Evolutionary conservation across 768 basidiomycete species (phyloP).

Genomic region (Gymnopilus junonius): DNA sequence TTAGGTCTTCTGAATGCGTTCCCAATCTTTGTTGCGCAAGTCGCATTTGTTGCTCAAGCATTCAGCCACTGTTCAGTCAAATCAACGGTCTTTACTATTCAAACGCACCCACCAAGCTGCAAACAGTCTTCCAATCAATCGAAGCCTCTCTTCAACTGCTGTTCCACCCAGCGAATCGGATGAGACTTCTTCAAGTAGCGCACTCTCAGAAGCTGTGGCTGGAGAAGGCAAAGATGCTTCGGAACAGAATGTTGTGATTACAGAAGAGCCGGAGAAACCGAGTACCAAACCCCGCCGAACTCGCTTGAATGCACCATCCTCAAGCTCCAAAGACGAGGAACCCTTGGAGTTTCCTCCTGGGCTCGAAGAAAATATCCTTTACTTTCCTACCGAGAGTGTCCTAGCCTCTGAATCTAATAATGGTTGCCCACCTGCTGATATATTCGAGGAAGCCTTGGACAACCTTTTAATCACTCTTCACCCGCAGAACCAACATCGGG

Average conservation of each 20-base stretch:
- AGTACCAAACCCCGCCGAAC: slow-evolving; percentile 40
- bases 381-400: slow-evolving; percentile 53
- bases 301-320: slow-evolving; percentile 30
- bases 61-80: slow-evolving; percentile 20
- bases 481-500: slow-evolving; percentile 80
- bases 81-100: slow-evolving; percentile 21
- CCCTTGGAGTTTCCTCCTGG: slow-evolving; percentile 55
- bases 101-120: slow-evolving; percentile 1
- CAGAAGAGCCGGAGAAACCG: slow-evolving; percentile 49
- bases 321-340: slow-evolving; percentile 41
- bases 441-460: slow-evolving; percentile 76
- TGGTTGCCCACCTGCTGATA: slow-evolving; percentile 70
- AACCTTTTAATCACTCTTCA: slow-evolving; percentile 80
- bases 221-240: slow-evolving; percentile 20
- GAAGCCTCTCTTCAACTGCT: slow-evolving; percentile 17
- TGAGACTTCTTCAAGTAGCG: slow-evolving; percentile 6
- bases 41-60: slow-evolving; percentile 42
- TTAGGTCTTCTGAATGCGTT: slow-evolving; percentile 36
- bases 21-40: slow-evolving; percentile 41
- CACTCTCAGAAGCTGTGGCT: slow-evolving; percentile 15
- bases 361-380: slow-evolving; percentile 60
- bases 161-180: slow-evolving; percentile 19
- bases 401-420: slow-evolving; percentile 30
- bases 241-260: slow-evolving; percentile 22
- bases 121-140: slow-evolving; percentile 13